These are phyloP conservation scores for Lignosus rhinocerotis DNA, from an alignment of 1,284 basidiomycete genomes.

Conservation along the genomic window DNA sequence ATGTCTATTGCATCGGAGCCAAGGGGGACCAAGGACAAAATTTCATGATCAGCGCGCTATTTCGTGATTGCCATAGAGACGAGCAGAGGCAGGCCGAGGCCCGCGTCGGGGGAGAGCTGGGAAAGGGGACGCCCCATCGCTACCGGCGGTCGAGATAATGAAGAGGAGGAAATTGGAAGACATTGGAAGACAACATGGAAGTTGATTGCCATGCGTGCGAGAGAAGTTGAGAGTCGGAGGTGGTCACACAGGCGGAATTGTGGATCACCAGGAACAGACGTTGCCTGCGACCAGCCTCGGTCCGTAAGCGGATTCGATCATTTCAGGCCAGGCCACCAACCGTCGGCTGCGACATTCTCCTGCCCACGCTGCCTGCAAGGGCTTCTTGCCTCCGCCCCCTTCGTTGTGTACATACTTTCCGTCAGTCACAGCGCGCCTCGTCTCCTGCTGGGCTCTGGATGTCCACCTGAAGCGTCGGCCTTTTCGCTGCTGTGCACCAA, in stretches of 20 bases:
- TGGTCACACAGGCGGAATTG: not conserved
- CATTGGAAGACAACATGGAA: conserved; percentile 1
- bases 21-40: not conserved
- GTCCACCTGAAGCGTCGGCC: conserved; percentile 14
- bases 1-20: too few species aligned
- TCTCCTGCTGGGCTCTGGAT: conserved; percentile 20
- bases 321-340: conserved; percentile 14
- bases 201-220: not conserved
- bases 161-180: not conserved
- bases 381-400: conserved; percentile 2
- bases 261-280: not conserved
- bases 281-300: too few species aligned
- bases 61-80: not conserved
- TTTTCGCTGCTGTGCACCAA: conserved; percentile 24
- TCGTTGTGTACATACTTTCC: conserved; percentile 8
- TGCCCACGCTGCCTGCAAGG: not conserved
- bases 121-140: not conserved
- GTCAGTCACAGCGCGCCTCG: conserved; percentile 14
- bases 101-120: not conserved
- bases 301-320: not conserved
- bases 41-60: not conserved
- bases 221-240: not conserved
- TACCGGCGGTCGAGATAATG: not conserved
- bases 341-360: conserved; percentile 6
- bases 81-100: not conserved